Evolutionary conservation across 2,329 filamentous ascomycete species (phyloP).

Genomic region (Penicillium sp.): DNA sequence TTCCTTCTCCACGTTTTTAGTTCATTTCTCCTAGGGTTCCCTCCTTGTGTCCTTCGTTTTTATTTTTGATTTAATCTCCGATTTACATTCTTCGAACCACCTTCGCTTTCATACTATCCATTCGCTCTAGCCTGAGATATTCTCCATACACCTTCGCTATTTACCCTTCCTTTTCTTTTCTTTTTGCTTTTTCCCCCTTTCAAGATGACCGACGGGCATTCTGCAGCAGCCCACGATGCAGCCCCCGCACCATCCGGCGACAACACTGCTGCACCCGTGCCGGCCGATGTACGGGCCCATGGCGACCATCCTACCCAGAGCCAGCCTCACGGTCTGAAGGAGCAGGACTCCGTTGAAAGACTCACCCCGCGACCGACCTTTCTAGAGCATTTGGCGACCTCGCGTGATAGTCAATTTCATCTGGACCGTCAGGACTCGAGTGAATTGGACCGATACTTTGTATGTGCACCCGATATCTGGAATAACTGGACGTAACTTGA

Average conservation of each 20-base stretch:
- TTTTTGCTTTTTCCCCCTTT: neutral
- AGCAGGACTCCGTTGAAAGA: constrained; percentile 28
- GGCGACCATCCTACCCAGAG: constrained; percentile 17
- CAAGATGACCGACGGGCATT: constrained; percentile 25
- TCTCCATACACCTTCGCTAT: constrained; percentile 3
- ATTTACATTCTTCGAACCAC: neutral
- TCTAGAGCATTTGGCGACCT: constrained; percentile 36
- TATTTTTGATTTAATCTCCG: neutral
- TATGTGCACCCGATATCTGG: constrained; percentile 34
- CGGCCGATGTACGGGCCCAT: constrained; percentile 16
- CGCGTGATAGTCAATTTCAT: constrained; percentile 37
- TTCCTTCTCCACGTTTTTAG: constrained; percentile 6
- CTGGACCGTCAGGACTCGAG: constrained; percentile 37
- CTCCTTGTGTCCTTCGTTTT: constrained; percentile 3
- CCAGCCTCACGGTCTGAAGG: constrained; percentile 17
- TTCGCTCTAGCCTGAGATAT: constrained; percentile 9
- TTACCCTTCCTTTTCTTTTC: neutral
- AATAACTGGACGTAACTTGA: neutral
- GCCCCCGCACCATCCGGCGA: constrained; percentile 18
- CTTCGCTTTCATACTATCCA: neutral
- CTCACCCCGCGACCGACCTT: constrained; percentile 40
- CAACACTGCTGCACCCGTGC: constrained; percentile 16
- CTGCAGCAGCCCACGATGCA: constrained; percentile 15
- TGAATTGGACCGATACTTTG: constrained; percentile 66
- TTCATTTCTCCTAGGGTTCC: constrained; percentile 12